Evolutionary conservation across 2,329 filamentous ascomycete species (phyloP).

Genomic region (Diplodia corticola): DNA sequence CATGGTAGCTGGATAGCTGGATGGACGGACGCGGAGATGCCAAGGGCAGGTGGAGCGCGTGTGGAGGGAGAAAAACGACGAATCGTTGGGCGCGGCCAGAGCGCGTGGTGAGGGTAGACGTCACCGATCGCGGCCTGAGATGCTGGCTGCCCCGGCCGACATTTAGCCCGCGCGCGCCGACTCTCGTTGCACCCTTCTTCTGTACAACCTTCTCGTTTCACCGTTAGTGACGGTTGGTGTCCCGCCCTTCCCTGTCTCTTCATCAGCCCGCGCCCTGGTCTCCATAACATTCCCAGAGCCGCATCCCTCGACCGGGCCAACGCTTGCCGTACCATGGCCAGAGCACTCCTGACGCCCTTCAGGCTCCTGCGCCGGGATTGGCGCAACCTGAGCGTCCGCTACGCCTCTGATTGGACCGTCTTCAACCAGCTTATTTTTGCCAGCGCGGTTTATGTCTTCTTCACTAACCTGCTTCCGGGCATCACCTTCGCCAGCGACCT

Average conservation of each 20-base stretch:
- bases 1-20: slow-evolving; percentile 10
- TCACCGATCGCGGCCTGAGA: slow-evolving; percentile 1
- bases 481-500: slow-evolving; percentile 68
- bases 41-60: not conserved
- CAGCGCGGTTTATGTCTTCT: slow-evolving; percentile 66
- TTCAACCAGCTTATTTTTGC: slow-evolving; percentile 67
- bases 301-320: not conserved
- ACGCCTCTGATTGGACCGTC: slow-evolving; percentile 39
- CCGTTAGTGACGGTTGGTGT: too few relatives aligned
- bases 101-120: not conserved
- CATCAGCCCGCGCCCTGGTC: too few relatives aligned
- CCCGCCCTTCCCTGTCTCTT: not conserved
- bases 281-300: not conserved
- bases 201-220: too few relatives aligned
- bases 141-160: too few relatives aligned
- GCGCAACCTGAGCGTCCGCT: slow-evolving; percentile 33
- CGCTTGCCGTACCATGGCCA: slow-evolving; percentile 3
- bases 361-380: slow-evolving; percentile 36
- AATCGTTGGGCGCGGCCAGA: not conserved
- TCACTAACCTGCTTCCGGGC: slow-evolving; percentile 65
- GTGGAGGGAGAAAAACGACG: not conserved
- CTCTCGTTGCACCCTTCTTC: too few relatives aligned
- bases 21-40: not conserved
- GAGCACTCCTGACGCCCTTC: slow-evolving; percentile 32
- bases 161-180: too few relatives aligned